Conservation (phyloP, 805 yeast genomes). For the Candida oleophila region DNA sequence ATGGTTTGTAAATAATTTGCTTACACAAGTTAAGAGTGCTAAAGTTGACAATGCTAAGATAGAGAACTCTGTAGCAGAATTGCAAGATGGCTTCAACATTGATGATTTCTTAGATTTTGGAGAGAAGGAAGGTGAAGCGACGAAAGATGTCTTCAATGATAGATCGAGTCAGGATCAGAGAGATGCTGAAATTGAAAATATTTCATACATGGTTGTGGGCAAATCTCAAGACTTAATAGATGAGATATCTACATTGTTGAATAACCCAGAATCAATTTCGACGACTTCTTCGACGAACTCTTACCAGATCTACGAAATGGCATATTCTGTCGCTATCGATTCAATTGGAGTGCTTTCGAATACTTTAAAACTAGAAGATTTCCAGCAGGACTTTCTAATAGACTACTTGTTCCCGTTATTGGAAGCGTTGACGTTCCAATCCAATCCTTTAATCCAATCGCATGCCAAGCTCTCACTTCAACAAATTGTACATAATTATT, state of each 20-base stretch:
- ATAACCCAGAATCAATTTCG: constrained; percentile 4
- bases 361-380: constrained; percentile 25
- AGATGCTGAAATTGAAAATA: constrained; percentile 25
- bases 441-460: constrained; percentile 43
- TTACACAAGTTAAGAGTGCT: background rate
- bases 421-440: constrained; percentile 63
- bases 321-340: constrained; percentile 43
- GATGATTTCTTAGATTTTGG: constrained; percentile 25
- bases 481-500: constrained; percentile 42
- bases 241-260: constrained; percentile 19
- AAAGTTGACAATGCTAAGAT: background rate
- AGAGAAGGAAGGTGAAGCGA: constrained; percentile 20
- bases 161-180: no score
- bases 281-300: constrained; percentile 5
- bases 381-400: constrained; percentile 53
- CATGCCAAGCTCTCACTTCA: constrained; percentile 60
- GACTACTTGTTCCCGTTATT: constrained; percentile 73
- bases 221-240: constrained; percentile 45
- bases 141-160: no score
- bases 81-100: constrained; percentile 7
- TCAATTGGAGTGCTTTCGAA: constrained; percentile 36
- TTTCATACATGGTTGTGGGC: constrained; percentile 27
- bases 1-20: constrained; percentile 31
- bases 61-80: background rate
- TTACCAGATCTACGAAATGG: constrained; percentile 17